phyloP scores from a whole-genome alignment of 2,329 filamentous ascomycete genomes.

The Raffaelea deltoideospora region DNA sequence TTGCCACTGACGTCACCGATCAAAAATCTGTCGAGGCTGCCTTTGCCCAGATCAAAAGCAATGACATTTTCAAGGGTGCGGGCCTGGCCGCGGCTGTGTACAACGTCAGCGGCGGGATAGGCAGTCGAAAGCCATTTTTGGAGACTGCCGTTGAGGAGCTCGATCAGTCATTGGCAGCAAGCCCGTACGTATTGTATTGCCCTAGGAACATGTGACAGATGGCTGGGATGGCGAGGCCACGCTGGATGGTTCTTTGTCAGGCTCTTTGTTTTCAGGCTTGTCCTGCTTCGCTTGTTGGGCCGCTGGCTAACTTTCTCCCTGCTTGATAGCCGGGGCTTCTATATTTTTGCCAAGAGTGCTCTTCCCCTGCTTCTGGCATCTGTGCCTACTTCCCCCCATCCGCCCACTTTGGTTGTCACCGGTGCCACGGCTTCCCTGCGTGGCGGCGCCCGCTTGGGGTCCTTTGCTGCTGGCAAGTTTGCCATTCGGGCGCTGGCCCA shows the following conservation, averaged over 20 bases:
- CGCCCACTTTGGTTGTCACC: slow-evolving; percentile 71
- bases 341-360: slow-evolving; percentile 57
- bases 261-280: too few relatives aligned
- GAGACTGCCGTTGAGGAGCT: slow-evolving; percentile 37
- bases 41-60: slow-evolving; percentile 44
- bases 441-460: slow-evolving; percentile 51
- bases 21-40: slow-evolving; percentile 35
- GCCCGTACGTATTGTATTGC: slow-evolving; percentile 33
- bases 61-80: slow-evolving; percentile 31
- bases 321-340: slow-evolving; percentile 55
- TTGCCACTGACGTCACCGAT: slow-evolving; percentile 50
- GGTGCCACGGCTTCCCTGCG: slow-evolving; percentile 71
- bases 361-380: slow-evolving; percentile 57
- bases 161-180: slow-evolving; percentile 26
- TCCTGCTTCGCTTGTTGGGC: too few relatives aligned
- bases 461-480: slow-evolving; percentile 70
- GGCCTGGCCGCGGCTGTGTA: slow-evolving; percentile 52
- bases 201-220: too few relatives aligned
- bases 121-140: slow-evolving; percentile 39
- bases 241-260: too few relatives aligned
- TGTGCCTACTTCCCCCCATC: slow-evolving; percentile 38
- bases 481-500: slow-evolving; percentile 60
- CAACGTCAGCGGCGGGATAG: slow-evolving; percentile 44
- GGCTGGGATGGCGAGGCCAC: too few relatives aligned
- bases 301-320: too few relatives aligned